Base-by-base conservation (phyloP, 2,329 filamentous ascomycete species). In the Trichoderma aggressivum region DNA sequence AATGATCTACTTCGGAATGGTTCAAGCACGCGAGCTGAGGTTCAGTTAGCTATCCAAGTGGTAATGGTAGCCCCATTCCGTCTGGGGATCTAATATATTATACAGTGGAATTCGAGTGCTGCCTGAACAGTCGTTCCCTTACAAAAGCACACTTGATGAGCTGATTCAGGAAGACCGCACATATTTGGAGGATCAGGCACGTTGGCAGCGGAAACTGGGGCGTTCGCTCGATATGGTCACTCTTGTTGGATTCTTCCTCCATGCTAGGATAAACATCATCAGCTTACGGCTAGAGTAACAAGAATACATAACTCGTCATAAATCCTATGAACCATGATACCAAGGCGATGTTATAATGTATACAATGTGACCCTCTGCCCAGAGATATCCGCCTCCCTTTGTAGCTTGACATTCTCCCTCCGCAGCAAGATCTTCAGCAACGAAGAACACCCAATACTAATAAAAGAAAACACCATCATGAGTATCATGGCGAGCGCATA, bases 401-500 rank as follows among this genome's bases (percentile, higher is more conserved):
- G 21, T 24, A 68, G 8, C 21, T 68, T 68, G 7, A 47, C 55
- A 43, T 68, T 68, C 34, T 47, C 64, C 32, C 36, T 68, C 14
- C 64, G 64, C 26, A 68, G 64, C 36, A 68, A 34, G 24, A 47
- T 18, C 12, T 68, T 68, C 5, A 68, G 5, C 34, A 68, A 26
- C 14, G 36, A 26, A 34, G 55, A 43, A 18, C 36, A 68, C 10
- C 24, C 64, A 60, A 68, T 68, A 21, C 64, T 68, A 32, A 68
- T 68, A 16, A 68, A 60, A 10, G 64, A 68, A 50, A 68, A 68
- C 3, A 60, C 55, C 64, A 68, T 68, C 64, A 68, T 68, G 12
- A 68, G 10, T 32, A 68, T 68, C 77, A 83, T 81, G 24, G 82
- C 82, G 47, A 80, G 81, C 6, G 77, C 74, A 70, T 83, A 84